phyloP scores from a whole-genome alignment of 768 basidiomycete species.

The Serendipita vermifera region DNA sequence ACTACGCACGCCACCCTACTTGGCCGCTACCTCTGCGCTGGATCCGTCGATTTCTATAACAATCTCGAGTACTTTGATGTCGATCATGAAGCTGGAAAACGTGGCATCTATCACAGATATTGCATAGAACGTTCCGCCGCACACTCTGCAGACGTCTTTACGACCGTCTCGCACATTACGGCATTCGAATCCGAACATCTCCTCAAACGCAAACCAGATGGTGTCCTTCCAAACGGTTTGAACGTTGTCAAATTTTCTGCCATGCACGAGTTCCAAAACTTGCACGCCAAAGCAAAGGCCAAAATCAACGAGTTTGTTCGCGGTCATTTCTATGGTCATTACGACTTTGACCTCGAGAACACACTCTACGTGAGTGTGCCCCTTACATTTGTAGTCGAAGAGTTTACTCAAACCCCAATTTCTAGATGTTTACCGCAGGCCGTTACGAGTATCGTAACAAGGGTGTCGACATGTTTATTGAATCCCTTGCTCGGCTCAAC shows the following conservation, averaged over 20 bases:
- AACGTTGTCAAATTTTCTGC: slow-evolving; percentile 99
- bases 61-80: slow-evolving; percentile 99
- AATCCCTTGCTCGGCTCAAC: slow-evolving; percentile 81
- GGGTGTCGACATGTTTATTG: slow-evolving; percentile 99
- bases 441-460: slow-evolving; percentile 99
- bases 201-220: slow-evolving; percentile 94
- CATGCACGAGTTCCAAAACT: slow-evolving; percentile 98
- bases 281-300: slow-evolving; percentile 84
- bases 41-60: slow-evolving; percentile 98
- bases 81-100: slow-evolving; percentile 97
- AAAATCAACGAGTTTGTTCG: slow-evolving; percentile 98
- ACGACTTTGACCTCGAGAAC: slow-evolving; percentile 90
- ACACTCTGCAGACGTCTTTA: slow-evolving; percentile 96
- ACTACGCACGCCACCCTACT: slow-evolving; percentile 98
- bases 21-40: slow-evolving; percentile 96
- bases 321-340: slow-evolving; percentile 96
- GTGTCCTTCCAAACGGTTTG: slow-evolving; percentile 91
- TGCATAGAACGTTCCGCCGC: slow-evolving; percentile 92
- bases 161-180: slow-evolving; percentile 95
- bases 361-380: slow-evolving; percentile 58
- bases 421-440: slow-evolving; percentile 96
- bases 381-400: neutral
- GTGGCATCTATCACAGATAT: slow-evolving; percentile 96
- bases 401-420: slow-evolving; percentile 15
- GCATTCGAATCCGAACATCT: slow-evolving; percentile 95